A percentile compares a stretch with the other conserved stretches of the same genome.
Conservation (phyloP, 495 filamentous ascomycete genomes). For the Neurospora sp. region DNA sequence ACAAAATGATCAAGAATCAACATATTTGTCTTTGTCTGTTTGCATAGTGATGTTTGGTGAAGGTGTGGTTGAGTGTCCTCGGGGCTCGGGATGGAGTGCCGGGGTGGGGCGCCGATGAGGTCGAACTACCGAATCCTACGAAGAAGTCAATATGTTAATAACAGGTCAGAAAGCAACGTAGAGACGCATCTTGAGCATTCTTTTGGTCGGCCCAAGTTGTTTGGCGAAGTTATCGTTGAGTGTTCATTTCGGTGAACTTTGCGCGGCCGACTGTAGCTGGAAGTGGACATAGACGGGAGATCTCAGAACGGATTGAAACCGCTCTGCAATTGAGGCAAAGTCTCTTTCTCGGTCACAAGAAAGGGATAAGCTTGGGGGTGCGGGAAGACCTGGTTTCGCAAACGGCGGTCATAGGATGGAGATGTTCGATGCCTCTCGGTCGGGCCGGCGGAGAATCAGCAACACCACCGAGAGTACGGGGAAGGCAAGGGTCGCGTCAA, state of each 20-base stretch:
- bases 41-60: background rate
- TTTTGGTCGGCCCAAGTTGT: accelerated
- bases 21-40: accelerated
- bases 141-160: no score
- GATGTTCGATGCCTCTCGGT: background rate
- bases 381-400: background rate
- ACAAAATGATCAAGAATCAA: background rate
- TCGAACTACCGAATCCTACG: no score
- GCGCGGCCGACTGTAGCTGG: background rate
- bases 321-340: no score
- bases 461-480: no score
- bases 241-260: background rate
- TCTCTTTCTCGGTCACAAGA: background rate
- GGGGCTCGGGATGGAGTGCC: background rate
- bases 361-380: background rate
- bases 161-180: background rate
- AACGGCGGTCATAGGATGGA: background rate
- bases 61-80: background rate
- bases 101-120: no score
- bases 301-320: background rate
- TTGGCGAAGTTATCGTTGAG: background rate
- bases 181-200: background rate
- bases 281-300: background rate
- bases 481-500: no score
- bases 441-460: background rate